Evolutionary conservation across 768 basidiomycete species (phyloP).

Genomic region (Pleurotus salmoneostramineus): DNA sequence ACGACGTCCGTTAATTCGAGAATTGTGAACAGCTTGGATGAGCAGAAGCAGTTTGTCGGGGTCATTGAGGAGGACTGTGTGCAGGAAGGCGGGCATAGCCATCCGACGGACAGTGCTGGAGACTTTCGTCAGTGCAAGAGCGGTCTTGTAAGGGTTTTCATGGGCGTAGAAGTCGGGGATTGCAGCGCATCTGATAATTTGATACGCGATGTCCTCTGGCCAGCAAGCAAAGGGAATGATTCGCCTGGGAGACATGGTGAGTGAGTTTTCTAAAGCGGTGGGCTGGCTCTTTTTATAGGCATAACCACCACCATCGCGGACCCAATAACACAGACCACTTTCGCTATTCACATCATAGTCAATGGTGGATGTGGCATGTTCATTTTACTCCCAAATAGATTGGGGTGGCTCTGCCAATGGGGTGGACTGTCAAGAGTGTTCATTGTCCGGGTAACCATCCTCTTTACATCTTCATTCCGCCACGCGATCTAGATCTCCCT

Average conservation of each 20-base stretch:
- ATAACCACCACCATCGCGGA: too few relatives aligned
- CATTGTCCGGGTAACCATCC: not conserved
- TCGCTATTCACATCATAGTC: too few relatives aligned
- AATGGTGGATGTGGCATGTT: too few relatives aligned
- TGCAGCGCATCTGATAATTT: not conserved
- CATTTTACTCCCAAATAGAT: too few relatives aligned
- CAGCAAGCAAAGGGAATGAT: not conserved
- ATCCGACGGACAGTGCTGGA: conserved; percentile 27
- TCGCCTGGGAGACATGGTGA: not conserved
- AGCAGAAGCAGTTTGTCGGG: conserved; percentile 26
- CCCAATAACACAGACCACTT: too few relatives aligned
- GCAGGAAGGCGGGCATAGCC: conserved; percentile 34
- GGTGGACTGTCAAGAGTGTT: not conserved
- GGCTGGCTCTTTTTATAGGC: too few relatives aligned
- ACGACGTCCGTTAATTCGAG: conserved; percentile 13
- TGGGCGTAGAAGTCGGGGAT: conserved; percentile 12
- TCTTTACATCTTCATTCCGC: too few relatives aligned
- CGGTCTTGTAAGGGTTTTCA: conserved; percentile 14
- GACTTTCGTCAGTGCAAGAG: conserved; percentile 26
- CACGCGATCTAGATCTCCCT: too few relatives aligned
- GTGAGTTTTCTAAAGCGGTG: too few relatives aligned
- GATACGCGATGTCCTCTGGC: not conserved
- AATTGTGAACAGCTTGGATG: conserved; percentile 24
- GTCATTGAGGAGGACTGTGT: conserved; percentile 29
- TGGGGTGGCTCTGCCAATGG: too few relatives aligned